Base-by-base conservation (phyloP, 1,284 basidiomycete species). In the Trametes sp. region DNA sequence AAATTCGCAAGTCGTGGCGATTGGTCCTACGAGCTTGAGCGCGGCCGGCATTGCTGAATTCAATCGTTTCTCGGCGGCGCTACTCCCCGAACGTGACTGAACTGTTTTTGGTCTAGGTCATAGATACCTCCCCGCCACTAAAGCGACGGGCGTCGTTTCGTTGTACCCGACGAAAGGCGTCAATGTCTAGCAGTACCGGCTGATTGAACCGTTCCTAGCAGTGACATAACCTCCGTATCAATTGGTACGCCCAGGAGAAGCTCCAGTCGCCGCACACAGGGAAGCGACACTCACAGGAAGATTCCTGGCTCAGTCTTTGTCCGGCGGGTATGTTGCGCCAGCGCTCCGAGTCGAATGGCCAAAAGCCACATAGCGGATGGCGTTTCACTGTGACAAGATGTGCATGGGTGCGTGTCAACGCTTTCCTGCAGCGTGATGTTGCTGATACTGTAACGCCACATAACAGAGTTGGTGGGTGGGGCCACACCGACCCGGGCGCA, bases 321-420 rank as follows among this genome's bases (percentile, higher is more conserved):
- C 42, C 42, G 42, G 21, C 42, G 24, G 42, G 24, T 26, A 45
- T 23, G 8, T 10, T 45, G 42, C 14, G 42, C 23, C 42, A 45
- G 9, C 23, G 42, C 42, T 9, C 4, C 8, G 13, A 24, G 48
- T n/a, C n/a, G n/a, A n/a, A n/a, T n/a, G n/a, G 28, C 23, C 14
- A 16, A 28, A 21, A 31, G 48, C 48, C 29, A 49, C 29, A 19
- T 31, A 19, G 13, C 28, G 11, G 19, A 49, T 33, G 29, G 28
- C 48, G 48, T 49, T 49, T 49, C 48, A 49, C 29, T 16, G 2
- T 49, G 48, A 49, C 48, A 49, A 49, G 48, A 19, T 19, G 13
- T 49, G 33, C n/a, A 5, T 6, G 29, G 48, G 48, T 49, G 48
- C 28, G 29, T 49, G 48, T 33, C 48, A 49, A 33, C 42, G 29